Conservation (phyloP, 2,329 filamentous ascomycete species). For the Aspergillus ochraceus region DNA sequence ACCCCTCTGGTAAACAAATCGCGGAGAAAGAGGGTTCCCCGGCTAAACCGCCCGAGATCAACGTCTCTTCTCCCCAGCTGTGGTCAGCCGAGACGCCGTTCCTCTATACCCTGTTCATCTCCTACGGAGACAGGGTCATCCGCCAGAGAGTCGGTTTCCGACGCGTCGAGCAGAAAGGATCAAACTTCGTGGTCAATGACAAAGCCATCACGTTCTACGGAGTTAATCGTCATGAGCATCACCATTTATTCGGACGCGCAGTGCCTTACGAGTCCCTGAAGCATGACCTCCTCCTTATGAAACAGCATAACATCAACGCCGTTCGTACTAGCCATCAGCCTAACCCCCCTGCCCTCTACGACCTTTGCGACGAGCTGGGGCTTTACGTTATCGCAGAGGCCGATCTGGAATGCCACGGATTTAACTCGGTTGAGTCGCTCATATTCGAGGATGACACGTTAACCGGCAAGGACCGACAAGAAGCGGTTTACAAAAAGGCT, state of each 20-base stretch:
- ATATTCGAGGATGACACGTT: background rate
- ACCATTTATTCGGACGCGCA: slow-evolving; percentile 62
- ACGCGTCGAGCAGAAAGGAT: slow-evolving; percentile 59
- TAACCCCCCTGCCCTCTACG: slow-evolving; percentile 33
- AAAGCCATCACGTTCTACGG: slow-evolving; percentile 61
- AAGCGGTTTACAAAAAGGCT: slow-evolving; percentile 3
- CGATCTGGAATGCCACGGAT: slow-evolving; percentile 13
- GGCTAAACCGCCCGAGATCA: background rate
- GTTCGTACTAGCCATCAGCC: slow-evolving; percentile 69
- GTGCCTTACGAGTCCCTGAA: slow-evolving; percentile 64
- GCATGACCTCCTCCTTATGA: slow-evolving; percentile 66
- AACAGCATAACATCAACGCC: slow-evolving; percentile 69
- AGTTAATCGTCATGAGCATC: slow-evolving; percentile 70
- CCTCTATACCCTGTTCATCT: slow-evolving; percentile 57
- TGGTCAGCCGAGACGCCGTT: slow-evolving; percentile 69
- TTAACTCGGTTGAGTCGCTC: background rate
- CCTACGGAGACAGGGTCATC: slow-evolving; percentile 30
- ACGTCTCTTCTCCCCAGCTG: slow-evolving; percentile 49
- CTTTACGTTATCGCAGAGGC: slow-evolving; percentile 12
- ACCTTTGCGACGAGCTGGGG: slow-evolving; percentile 10
- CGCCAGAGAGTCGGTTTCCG: slow-evolving; percentile 63
- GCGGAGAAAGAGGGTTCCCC: slow-evolving; percentile 48
- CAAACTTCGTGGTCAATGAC: slow-evolving; percentile 60
- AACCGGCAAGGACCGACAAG: background rate
- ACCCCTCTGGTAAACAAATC: slow-evolving; percentile 52